Base-by-base conservation (phyloP, 2,329 filamentous ascomycete species). In the Aspergillus melleus region DNA sequence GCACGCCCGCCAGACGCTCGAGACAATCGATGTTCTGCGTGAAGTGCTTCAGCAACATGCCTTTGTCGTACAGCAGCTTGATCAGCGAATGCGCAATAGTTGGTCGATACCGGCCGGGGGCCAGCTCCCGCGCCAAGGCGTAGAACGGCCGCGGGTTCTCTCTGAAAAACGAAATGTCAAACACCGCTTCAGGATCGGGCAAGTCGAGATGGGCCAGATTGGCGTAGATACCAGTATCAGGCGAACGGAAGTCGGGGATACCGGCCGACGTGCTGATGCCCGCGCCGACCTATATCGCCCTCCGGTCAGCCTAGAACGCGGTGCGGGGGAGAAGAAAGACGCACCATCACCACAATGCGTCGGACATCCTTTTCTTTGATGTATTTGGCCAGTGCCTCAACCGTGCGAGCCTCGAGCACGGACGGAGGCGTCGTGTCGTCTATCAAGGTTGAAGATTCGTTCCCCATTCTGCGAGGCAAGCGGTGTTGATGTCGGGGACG, bases 1-100 rank as follows among this genome's bases (percentile, higher is more conserved):
- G 90, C 0, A 99, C 88, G 26, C 95, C 95, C 12, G 94, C 95
- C 66, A 86, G 84, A 22, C 93, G 86, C 77, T 99, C 95, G 12
- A 99, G 83, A 70, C 92, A 96, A 78, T 99, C 95, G 66, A 99
- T 98, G 72, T 99, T 99, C 73, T 99, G 95, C 0, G 95, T 97
- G 76, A 98, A 99, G 55, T 95, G 85, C 81, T 92, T 95, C 65
- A 89, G 80, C 24, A 99, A 80, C 46, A 94, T 80, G 4, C 86
- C 87, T 77, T 96, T 96, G 61, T 88, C 81, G 59, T 93, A 85
- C 16, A 98, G 86, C 24, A 99, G 81, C 14, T 87, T 84, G 69
- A 99, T 88, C 76, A 99, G 99, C 39, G 86, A 89, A 77, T 99
- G 95, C 2, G 92, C 90, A 57, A 98, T 82, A 1, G 95, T 99